phyloP scores from a whole-genome alignment of 2,329 filamentous ascomycete species.

The Scytalidium sp. region DNA sequence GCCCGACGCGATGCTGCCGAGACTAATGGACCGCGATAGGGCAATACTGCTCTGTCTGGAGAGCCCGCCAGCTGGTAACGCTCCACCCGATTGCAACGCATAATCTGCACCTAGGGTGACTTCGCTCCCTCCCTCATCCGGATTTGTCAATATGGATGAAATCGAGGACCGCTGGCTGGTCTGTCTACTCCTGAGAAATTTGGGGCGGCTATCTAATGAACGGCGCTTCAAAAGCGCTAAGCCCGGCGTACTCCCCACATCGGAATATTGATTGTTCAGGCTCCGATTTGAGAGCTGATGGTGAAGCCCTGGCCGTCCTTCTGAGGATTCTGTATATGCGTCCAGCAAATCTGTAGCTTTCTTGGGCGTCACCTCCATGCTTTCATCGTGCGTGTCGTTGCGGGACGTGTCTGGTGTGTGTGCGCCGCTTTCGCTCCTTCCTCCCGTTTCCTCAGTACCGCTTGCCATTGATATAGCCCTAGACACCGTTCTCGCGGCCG shows the following conservation, averaged over 20 bases:
- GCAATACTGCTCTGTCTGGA: constrained; percentile 49
- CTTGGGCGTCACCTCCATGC: constrained; percentile 20
- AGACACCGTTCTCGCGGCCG: constrained; percentile 50
- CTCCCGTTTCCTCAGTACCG: constrained; percentile 5
- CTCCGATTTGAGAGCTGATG: constrained; percentile 32
- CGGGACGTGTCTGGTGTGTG: background rate
- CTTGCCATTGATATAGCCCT: constrained; percentile 47
- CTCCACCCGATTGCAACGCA: constrained; percentile 78
- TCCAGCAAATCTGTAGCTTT: constrained; percentile 13
- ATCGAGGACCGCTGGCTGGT: constrained; percentile 58
- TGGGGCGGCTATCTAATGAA: constrained; percentile 46
- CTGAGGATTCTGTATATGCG: constrained; percentile 10
- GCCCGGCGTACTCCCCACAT: constrained; percentile 46
- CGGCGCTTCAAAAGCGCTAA: constrained; percentile 34
- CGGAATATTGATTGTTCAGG: constrained; percentile 27
- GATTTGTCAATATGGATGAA: constrained; percentile 55
- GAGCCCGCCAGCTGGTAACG: constrained; percentile 54
- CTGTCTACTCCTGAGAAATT: constrained; percentile 52
- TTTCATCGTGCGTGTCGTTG: constrained; percentile 12
- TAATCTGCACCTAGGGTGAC: constrained; percentile 75
- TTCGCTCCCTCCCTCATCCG: constrained; percentile 63
- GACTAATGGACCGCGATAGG: constrained; percentile 74
- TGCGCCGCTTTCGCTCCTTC: constrained; percentile 13
- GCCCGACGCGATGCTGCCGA: constrained; percentile 86
- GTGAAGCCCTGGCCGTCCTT: constrained; percentile 23